Base-by-base conservation (phyloP, 306 rosid genomes). In the Inga laurina region DNA sequence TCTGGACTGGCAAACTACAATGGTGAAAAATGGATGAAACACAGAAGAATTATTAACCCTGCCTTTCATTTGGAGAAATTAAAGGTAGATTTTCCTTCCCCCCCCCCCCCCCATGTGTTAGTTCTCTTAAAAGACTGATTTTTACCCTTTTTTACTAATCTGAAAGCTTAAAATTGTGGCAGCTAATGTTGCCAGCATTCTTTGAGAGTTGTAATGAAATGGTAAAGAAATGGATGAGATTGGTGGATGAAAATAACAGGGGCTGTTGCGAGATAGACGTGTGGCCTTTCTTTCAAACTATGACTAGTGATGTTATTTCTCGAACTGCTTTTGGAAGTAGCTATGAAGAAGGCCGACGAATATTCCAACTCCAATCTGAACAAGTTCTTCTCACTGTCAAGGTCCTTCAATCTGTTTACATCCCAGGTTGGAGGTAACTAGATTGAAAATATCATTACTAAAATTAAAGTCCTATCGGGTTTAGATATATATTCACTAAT, bases 1-100 rank as follows among this genome's bases (percentile, higher is more conserved):
- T 24, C 15, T 2, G 90, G 90, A 30, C 66, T 82, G 0, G 0
- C 16, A 16, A 2, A 0, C 3, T 11, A 59, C 32, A 83, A 88
- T 13, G 88, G 81, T 44, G 83, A 84, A 16, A 90, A 86, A 74
- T 88, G 91, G 93, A 76, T 82, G 8, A 88, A 76, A 43, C 89
- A 84, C 82, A 72, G 88, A 27, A 90, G 72, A 66, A 79, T 87
- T 22, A 77, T 90, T 78, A 86, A 81, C 49, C 91, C 87, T 11
- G 86, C 89, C 35, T 90, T 90, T 73, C 86, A 67, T 41, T 11
- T 75, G 0, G 86, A 86, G 74, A 88, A 88, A 65, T 48, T 90
- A 5, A 86, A 90, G 93, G 93, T 90, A 44, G 10, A 70, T 41
- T 72, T 12, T 72, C 21, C 19, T 22, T 43, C 18, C 22, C 8